Evolutionary conservation across 1,139 yeast species (phyloP), one percentile per base, ranked within the genome.

Genomic region (Lodderomyces theae): DNA sequence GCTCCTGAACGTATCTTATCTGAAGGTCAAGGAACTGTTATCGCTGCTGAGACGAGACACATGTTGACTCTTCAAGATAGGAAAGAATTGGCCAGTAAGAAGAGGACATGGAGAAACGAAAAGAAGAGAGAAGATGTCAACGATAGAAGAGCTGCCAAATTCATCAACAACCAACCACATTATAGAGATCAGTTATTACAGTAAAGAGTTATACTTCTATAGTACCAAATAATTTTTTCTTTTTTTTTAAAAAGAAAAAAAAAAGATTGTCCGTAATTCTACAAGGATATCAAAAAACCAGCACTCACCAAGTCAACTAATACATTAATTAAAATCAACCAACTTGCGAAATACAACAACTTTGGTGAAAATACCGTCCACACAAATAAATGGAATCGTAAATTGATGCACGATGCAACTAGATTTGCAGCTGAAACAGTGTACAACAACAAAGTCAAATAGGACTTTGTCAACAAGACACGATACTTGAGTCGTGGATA

Each of bases 311-410:
- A 51, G 45, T 77, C 83, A 23, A 75, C 56, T 8, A 73, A 45
- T 6, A 68, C 50, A 45, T 76, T 77, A 55, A 81, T 65, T 42
- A 80, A 64, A 1, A 79, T 44, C 28, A 76, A 65, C 98, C 98
- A 94, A 2, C 82, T 82, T 1, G 81, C 79, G 49, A 84, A 83
- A 58, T 83, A 92, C 26, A 95, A 73, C 13, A 92, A 62, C 54
- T 89, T 92, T 0, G 98, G 99, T 38, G 96, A 86, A 64, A 92
- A 92, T 4, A 94, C 98, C 2, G 97, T 88, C 97, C 98, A 94
- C 12, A 94, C 85, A 58, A 92, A 92, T 43, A 92, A 69, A 58
- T 92, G 98, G 55, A 82, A 86, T 51, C 96, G 73, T 48, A 90
- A 70, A 21, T 78, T 70, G 41, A 76, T 74, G 57, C 98, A 92